Evolutionary conservation across 2,329 filamentous ascomycete genomes (phyloP), one percentile per base, ranked within the genome.

Genomic region (Cordyceps javanica): DNA sequence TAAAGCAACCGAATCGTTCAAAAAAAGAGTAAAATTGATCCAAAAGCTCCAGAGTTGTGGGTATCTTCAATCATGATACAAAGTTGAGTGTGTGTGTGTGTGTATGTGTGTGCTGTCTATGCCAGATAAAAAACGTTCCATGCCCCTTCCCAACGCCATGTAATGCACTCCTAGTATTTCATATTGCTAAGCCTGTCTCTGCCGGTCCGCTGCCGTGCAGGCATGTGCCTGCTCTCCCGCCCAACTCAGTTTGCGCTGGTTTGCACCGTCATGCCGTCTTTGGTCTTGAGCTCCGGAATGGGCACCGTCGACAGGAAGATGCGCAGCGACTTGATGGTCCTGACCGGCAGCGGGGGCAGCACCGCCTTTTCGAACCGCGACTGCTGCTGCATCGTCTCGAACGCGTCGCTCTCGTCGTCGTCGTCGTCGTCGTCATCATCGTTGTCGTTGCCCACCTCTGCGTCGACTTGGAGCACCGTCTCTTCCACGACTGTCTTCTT

Each of bases 341-440:
- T 74, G 60, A 75, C 68, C 23, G 75, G 72, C n/a, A 72, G 70
- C 41, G 66, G 73, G 28, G 77, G 77, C 62, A 78, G 68, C 21
- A 81, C 71, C 5, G 81, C 81, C 61, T 77, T 73, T 67, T 82
- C 77, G 60, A 86, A 81, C 2, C 80, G 76, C n/a, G 73, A 79
- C 59, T 78, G 76, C n/a, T 73, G 79, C 59, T 78, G 75, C 75
- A 82, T 81, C 11, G 74, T 69, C 68, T 87, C 83, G 62, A 87
- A 87, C 23, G 75, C 77, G 45, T 77, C 75, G 2, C 74, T 72
- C 9, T 73, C 60, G 3, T 51, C 44, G 16, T 16, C 42, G 5
- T 49, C 46, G 5, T 34, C 46, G 1, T 25, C 28, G 3, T 26
- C 34, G 3, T 9, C 64, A 66, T 67, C 68, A 1, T 61, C 66